Percentiles rank a stretch among this genome's conserved stretches.
These are phyloP conservation scores for Podospora sp. DNA, from an alignment of 495 filamentous ascomycete genomes.

Conservation along the genomic window DNA sequence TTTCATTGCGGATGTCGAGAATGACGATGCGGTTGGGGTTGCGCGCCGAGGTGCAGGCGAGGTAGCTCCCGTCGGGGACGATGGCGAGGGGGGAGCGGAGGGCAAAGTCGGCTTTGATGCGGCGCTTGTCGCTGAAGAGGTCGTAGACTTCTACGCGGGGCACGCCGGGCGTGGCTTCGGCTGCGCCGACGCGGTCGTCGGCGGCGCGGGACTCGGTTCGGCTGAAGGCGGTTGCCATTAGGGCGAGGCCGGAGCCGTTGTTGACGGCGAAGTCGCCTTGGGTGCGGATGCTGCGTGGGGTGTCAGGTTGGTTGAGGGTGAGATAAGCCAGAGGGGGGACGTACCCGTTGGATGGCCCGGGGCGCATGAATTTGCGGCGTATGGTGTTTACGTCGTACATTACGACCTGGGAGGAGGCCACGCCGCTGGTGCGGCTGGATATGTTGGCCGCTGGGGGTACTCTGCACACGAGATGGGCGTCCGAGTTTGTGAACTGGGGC, in stretches of 20 bases:
- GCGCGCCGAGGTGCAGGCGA: slow-evolving; percentile 20
- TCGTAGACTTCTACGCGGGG: slow-evolving; percentile 25
- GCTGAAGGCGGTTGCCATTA: not conserved
- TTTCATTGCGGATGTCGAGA: not conserved
- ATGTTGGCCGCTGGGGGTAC: slow-evolving; percentile 10
- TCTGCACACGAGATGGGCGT: slow-evolving; percentile 21
- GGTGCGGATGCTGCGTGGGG: not conserved
- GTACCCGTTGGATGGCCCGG: not conserved
- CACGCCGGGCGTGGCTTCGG: not conserved
- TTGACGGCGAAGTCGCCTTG: slow-evolving; percentile 13
- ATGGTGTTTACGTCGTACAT: slow-evolving; percentile 10
- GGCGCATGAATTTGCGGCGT: not conserved
- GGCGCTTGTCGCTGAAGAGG: slow-evolving; percentile 1
- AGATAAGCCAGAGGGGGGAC: no score
- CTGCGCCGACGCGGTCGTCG: not conserved
- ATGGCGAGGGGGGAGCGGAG: slow-evolving; percentile 27
- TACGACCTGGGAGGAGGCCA: slow-evolving; percentile 8
- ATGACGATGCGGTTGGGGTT: slow-evolving; percentile 24
- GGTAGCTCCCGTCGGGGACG: slow-evolving; percentile 18
- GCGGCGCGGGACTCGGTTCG: not conserved
- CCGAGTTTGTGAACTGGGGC: slow-evolving; percentile 24
- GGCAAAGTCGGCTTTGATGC: slow-evolving; percentile 16
- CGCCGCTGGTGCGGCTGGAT: not conserved
- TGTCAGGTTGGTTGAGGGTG: no score
- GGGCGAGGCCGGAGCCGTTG: not conserved